Evolutionary conservation across 257 asterid species (phyloP).

Genomic region (Nicotiana knightiana): DNA sequence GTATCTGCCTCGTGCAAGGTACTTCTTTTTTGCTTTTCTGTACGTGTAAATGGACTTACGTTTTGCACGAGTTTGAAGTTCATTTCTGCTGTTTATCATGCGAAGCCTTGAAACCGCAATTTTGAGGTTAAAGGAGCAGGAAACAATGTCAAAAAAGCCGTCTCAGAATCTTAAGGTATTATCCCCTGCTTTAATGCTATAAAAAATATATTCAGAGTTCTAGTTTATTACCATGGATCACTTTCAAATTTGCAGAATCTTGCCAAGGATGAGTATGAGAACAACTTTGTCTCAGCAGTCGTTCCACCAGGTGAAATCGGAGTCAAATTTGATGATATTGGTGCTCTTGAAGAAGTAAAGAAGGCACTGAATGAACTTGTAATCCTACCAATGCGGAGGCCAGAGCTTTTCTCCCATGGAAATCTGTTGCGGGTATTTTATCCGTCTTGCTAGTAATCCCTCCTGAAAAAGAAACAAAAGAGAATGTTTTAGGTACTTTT

Average conservation of each 20-base stretch:
- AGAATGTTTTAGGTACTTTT: constrained; percentile 4
- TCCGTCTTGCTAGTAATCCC: not conserved
- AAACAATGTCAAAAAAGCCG: constrained; percentile 65
- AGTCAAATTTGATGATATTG: constrained; percentile 89
- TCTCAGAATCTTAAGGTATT: constrained; percentile 78
- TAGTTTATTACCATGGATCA: constrained; percentile 7
- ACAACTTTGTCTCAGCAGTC: constrained; percentile 88
- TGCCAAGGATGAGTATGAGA: constrained; percentile 96
- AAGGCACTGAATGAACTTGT: constrained; percentile 90
- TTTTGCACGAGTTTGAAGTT: constrained; percentile 19
- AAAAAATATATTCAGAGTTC: not conserved
- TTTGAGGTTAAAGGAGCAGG: constrained; percentile 80
- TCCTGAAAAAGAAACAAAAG: not conserved
- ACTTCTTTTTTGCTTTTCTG: constrained; percentile 25
- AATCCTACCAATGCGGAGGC: constrained; percentile 95
- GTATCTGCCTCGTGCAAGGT: constrained; percentile 85
- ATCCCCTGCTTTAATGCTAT: constrained; percentile 7
- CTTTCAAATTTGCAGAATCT: constrained; percentile 56
- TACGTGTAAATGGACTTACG: constrained; percentile 7
- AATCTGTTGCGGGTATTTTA: constrained; percentile 80
- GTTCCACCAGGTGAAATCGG: constrained; percentile 98
- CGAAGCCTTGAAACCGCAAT: constrained; percentile 82
- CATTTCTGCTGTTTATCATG: constrained; percentile 14
- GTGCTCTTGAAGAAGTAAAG: constrained; percentile 97
- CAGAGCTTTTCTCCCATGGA: constrained; percentile 93